Base-by-base conservation (phyloP, 768 basidiomycete species). In the Termitomyces sp. region DNA sequence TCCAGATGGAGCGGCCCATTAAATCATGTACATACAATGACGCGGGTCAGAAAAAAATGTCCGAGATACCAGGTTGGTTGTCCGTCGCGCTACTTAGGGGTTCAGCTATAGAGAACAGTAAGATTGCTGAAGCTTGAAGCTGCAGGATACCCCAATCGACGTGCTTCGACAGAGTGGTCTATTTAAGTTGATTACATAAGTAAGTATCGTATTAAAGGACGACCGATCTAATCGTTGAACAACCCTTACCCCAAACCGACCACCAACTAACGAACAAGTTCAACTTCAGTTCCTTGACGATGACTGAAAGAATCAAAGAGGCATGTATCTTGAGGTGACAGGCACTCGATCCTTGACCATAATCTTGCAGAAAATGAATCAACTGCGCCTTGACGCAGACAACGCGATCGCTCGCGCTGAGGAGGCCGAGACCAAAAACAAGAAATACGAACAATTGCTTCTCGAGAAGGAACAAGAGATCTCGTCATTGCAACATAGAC, bases 381-480 rank as follows among this genome's bases (percentile, higher is more conserved):
- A 74, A 41, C 84, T 98, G 63, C 92, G 94, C 59, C 67, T 69
- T 35, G 95, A 98, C 76, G 94, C 92, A 50, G 97, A 99, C 70
- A 66, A 65, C 48, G 88, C 93, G 39, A 73, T 89, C 53, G 68
- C 72, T 23, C 91, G 97, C 53, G 97, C 96, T 31, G 97, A 99
- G 64, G 79, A 72, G 12, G 91, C 94, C 11, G 96, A 98, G 69
- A 76, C 74, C 3, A 86, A 90, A 78, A 84, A 82, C 77, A 96
- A 94, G 82, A 76, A 78, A 62, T 71, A 75, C 56, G 85, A 94
- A 64, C 91, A 92, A 66, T 57, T 69, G 22, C 64, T 94, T 35
- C 81, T 97, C 16, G 78, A 83, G 64, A 87, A 85, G 65, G 96
- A 98, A 1, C 94, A 98, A 69, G 86, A 88, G 61, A 88, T 93